Percentiles rank a stretch among this genome's conserved stretches.
phyloP scores from a whole-genome alignment of 345 rosid species.

The Brassica juncea region DNA sequence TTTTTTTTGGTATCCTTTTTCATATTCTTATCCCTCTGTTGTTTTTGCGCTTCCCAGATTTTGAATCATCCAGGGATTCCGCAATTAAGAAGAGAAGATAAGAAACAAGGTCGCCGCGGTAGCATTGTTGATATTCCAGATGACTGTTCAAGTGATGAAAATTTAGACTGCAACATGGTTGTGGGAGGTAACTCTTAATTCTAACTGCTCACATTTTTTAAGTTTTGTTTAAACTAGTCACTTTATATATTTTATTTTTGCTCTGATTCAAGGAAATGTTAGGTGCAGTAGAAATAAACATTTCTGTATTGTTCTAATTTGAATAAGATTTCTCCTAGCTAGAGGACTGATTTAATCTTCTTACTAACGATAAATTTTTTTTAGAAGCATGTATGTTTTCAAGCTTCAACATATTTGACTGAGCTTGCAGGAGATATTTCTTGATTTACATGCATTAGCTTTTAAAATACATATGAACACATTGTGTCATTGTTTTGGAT shows the following conservation, averaged over 20 bases:
- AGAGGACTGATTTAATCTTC: neutral
- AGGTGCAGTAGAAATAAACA: neutral
- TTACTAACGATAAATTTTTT: neutral
- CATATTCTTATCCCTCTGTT: slow-evolving; percentile 11
- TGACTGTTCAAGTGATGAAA: slow-evolving; percentile 96
- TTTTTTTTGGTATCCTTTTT: slow-evolving; percentile 1
- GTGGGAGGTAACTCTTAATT: slow-evolving; percentile 62
- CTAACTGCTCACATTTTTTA: slow-evolving; percentile 2
- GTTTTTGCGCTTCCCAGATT: slow-evolving; percentile 57
- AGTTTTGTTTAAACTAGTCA: slow-evolving; percentile 13
- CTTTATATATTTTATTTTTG: neutral
- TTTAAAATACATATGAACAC: neutral
- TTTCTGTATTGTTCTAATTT: neutral
- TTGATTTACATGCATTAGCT: slow-evolving; percentile 10
- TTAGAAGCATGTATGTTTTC: neutral
- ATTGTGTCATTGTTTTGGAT: slow-evolving; percentile 18
- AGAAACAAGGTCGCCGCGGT: slow-evolving; percentile 58
- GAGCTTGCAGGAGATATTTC: slow-evolving; percentile 7
- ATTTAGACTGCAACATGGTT: slow-evolving; percentile 66
- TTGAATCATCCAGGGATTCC: slow-evolving; percentile 99
- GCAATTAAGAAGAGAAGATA: slow-evolving; percentile 83
- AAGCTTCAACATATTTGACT: slow-evolving; percentile 3
- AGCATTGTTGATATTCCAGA: slow-evolving; percentile 78
- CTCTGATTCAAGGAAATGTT: slow-evolving; percentile 14
- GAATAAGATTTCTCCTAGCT: neutral